These are phyloP conservation scores for Pulveroboletus ravenelii DNA, from an alignment of 768 basidiomycete species.

Conservation along the genomic window DNA sequence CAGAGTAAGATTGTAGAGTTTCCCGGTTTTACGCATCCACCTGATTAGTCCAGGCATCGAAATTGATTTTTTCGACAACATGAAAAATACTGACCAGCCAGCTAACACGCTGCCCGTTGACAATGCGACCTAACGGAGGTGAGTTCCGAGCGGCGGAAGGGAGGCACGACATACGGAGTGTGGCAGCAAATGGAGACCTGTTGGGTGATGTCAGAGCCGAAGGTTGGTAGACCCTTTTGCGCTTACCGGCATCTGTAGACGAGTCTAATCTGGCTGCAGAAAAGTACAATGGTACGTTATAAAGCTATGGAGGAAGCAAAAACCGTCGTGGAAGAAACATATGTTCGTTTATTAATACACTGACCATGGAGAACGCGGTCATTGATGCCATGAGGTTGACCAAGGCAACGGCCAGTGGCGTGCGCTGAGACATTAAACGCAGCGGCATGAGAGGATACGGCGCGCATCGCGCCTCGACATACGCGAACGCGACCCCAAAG, in stretches of 20 bases:
- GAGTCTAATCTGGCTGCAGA: constrained; percentile 69
- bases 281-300: constrained; percentile 88
- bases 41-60: constrained; percentile 34
- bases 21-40: constrained; percentile 84
- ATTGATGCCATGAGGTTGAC: constrained; percentile 76
- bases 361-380: constrained; percentile 75
- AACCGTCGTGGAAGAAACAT: constrained; percentile 1
- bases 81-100: constrained; percentile 58
- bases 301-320: constrained; percentile 45
- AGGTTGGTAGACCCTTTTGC: not conserved
- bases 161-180: constrained; percentile 61
- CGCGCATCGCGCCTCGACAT: constrained; percentile 75
- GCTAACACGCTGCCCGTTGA: constrained; percentile 83
- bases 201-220: constrained; percentile 9
- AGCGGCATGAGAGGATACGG: constrained; percentile 90
- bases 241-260: constrained; percentile 66
- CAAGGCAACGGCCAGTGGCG: constrained; percentile 75
- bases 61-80: constrained; percentile 1
- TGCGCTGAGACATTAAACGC: constrained; percentile 68
- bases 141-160: constrained; percentile 8
- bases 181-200: constrained; percentile 82
- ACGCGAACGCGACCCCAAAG: constrained; percentile 57
- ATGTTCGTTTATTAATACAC: constrained; percentile 7
- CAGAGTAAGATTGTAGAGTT: constrained; percentile 73
- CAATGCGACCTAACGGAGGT: constrained; percentile 57